A percentile compares a stretch with the other conserved stretches of the same genome.
Conservation (phyloP, 768 basidiomycete genomes). For the Rhodotorula paludigena region DNA sequence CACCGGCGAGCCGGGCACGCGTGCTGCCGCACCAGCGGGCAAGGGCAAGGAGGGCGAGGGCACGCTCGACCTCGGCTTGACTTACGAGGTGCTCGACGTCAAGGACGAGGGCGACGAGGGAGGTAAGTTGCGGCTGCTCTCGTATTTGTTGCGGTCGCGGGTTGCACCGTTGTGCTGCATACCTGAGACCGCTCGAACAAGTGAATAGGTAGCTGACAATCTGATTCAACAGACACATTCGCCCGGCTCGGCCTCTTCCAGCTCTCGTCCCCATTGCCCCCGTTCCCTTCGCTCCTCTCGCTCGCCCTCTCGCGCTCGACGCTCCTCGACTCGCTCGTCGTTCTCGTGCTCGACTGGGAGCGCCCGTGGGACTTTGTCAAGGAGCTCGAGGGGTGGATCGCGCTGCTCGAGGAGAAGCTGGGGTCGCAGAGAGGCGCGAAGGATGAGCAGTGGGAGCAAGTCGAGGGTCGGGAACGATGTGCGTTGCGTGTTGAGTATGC, state of each 20-base stretch:
- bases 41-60: background rate
- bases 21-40: background rate
- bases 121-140: slow-evolving; percentile 46
- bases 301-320: slow-evolving; percentile 34
- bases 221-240: slow-evolving; percentile 62
- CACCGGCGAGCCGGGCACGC: background rate
- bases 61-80: slow-evolving; percentile 68
- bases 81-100: slow-evolving; percentile 87
- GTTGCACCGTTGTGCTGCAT: background rate
- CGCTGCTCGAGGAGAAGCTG: slow-evolving; percentile 78
- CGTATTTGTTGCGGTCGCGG: background rate
- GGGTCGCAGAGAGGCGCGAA: background rate
- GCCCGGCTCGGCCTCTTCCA: slow-evolving; percentile 54
- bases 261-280: slow-evolving; percentile 24
- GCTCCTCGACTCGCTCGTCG: slow-evolving; percentile 66
- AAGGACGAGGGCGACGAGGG: slow-evolving; percentile 93
- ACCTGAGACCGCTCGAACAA: too few species aligned
- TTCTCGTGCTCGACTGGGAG: slow-evolving; percentile 93
- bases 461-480: slow-evolving; percentile 75
- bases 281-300: slow-evolving; percentile 28
- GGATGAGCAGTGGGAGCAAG: slow-evolving; percentile 33
- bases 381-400: slow-evolving; percentile 76
- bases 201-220: too few species aligned
- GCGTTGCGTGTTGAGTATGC: slow-evolving; percentile 45
- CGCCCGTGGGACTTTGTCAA: slow-evolving; percentile 84